Conservation (phyloP, 1,139 yeast genomes). For the Suhomyces bribrorum region DNA sequence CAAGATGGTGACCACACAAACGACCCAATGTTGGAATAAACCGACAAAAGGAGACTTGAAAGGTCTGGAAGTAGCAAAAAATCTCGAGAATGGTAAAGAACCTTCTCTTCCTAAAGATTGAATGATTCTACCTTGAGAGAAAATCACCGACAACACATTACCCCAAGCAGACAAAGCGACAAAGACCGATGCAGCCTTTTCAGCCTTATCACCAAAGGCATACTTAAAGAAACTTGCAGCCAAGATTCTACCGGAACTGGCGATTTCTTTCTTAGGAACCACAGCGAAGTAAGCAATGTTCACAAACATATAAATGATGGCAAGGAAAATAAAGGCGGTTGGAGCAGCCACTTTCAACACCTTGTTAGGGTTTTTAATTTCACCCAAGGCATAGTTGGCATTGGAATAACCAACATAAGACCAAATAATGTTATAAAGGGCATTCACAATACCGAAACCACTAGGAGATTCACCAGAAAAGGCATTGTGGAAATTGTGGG, state of each 20-base stretch:
- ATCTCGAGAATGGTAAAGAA: constrained; percentile 46
- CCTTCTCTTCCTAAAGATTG: constrained; percentile 54
- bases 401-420: constrained; percentile 74
- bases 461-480: constrained; percentile 62
- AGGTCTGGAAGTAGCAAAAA: constrained; percentile 47
- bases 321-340: constrained; percentile 56
- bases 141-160: constrained; percentile 50
- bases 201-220: constrained; percentile 49
- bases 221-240: constrained; percentile 49
- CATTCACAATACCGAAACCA: constrained; percentile 76
- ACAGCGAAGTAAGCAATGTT: constrained; percentile 60
- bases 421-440: constrained; percentile 80
- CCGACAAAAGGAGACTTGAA: constrained; percentile 54
- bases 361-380: constrained; percentile 57
- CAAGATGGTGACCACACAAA: constrained; percentile 47
- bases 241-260: constrained; percentile 44
- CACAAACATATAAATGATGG: constrained; percentile 68
- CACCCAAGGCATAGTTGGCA: constrained; percentile 82
- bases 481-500: constrained; percentile 62
- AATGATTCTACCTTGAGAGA: constrained; percentile 51
- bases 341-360: constrained; percentile 50
- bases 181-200: constrained; percentile 50
- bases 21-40: constrained; percentile 59
- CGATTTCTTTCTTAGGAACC: constrained; percentile 49
- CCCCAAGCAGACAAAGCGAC: constrained; percentile 54